phyloP scores from a whole-genome alignment of 257 asterid species.

The Haberlea rhodopensis region DNA sequence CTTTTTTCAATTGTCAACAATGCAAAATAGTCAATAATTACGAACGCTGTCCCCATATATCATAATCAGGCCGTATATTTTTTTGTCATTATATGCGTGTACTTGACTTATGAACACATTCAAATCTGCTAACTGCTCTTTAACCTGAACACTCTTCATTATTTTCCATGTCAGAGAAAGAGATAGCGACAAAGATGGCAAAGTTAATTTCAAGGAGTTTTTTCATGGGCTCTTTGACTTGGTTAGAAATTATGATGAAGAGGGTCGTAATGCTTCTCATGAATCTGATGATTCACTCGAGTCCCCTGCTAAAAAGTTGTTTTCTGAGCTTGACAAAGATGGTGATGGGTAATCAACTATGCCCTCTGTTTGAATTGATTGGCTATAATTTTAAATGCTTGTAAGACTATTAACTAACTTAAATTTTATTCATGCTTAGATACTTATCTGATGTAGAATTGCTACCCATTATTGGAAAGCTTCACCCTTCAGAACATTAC shows the following conservation, averaged over 20 bases:
- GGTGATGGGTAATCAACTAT: constrained; percentile 70
- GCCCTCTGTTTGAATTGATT: constrained; percentile 17
- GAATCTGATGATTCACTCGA: constrained; percentile 46
- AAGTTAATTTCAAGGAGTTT: constrained; percentile 78
- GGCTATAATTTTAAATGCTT: constrained; percentile 4
- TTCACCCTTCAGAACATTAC: constrained; percentile 85
- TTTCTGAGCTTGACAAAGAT: constrained; percentile 80
- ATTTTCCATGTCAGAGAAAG: constrained; percentile 59
- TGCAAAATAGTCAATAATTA: too few species aligned
- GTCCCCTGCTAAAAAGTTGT: constrained; percentile 71
- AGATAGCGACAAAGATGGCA: constrained; percentile 85
- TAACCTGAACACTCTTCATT: constrained; percentile 4
- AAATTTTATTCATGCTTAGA: constrained; percentile 37
- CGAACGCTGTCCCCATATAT: not conserved
- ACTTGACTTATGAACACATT: not conserved
- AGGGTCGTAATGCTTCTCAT: constrained; percentile 45
- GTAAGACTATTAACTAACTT: constrained; percentile 16
- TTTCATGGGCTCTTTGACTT: constrained; percentile 84
- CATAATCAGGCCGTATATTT: not conserved
- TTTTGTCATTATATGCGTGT: constrained; percentile 1
- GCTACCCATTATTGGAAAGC: constrained; percentile 74
- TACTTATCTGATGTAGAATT: constrained; percentile 71
- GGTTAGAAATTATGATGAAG: constrained; percentile 75
- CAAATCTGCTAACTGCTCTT: constrained; percentile 11
- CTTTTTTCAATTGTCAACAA: not conserved